phyloP scores from a whole-genome alignment of 345 rosid genomes.

The Pseudoturritis turrita region DNA sequence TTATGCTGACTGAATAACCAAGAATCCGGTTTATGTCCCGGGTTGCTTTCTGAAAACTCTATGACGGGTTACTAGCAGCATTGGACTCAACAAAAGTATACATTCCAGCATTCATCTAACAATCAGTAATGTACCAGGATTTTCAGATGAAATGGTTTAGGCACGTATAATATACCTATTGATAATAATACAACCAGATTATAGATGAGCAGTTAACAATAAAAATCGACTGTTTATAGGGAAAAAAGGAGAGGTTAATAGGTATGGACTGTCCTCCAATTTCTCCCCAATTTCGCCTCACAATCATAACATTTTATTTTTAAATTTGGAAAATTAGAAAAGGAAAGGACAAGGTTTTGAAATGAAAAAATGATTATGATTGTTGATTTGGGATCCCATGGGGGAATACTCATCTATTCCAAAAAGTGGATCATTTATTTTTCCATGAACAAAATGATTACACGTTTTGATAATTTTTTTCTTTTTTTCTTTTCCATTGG shows the following conservation, averaged over 20 bases:
- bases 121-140: not conserved
- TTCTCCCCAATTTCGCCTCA: not conserved
- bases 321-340: not conserved
- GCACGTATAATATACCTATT: not conserved
- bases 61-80: no score
- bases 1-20: no score
- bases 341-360: conserved; percentile 18
- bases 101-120: not conserved
- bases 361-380: conserved; percentile 21
- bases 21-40: no score
- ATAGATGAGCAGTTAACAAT: not conserved
- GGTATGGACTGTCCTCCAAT: conserved; percentile 26
- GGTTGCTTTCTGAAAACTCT: no score
- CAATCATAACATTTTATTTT: conserved; percentile 23
- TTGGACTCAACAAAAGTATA: not conserved
- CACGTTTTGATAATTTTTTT: conserved; percentile 15
- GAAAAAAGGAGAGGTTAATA: not conserved
- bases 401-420: conserved; percentile 11
- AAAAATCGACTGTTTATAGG: not conserved
- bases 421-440: conserved; percentile 13
- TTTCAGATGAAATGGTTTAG: not conserved
- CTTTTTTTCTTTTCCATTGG: conserved; percentile 17
- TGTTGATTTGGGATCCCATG: conserved; percentile 29
- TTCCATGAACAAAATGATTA: conserved; percentile 33
- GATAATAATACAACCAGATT: not conserved